A percentile compares a stretch with the other conserved stretches of the same genome.
Conservation (phyloP, 2,329 filamentous ascomycete species). For the Elsinoe necatrix region DNA sequence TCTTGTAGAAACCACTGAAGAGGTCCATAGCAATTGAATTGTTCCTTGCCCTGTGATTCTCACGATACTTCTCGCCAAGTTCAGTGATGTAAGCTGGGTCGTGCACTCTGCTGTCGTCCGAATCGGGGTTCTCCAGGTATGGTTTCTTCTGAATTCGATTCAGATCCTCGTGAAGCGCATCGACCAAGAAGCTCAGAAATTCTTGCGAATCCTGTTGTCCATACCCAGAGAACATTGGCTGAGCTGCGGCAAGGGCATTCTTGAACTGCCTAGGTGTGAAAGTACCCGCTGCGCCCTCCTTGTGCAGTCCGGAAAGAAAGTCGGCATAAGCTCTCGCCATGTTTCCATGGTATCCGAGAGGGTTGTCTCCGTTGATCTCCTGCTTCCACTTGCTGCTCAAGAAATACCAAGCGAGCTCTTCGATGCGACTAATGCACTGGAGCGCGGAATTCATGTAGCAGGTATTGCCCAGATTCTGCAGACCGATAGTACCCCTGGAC, state of each 20-base stretch:
- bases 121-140: slow-evolving; percentile 95
- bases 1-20: slow-evolving; percentile 98
- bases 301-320: slow-evolving; percentile 71
- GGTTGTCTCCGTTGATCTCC: slow-evolving; percentile 80
- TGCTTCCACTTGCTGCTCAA: slow-evolving; percentile 60
- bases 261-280: slow-evolving; percentile 78
- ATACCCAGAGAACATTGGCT: slow-evolving; percentile 83
- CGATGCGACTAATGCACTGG: slow-evolving; percentile 87
- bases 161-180: slow-evolving; percentile 89
- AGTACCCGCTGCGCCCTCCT: slow-evolving; percentile 55
- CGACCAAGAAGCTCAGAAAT: slow-evolving; percentile 87
- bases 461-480: slow-evolving; percentile 89
- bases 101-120: slow-evolving; percentile 88
- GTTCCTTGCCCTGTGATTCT: slow-evolving; percentile 84
- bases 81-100: slow-evolving; percentile 70
- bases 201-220: slow-evolving; percentile 97
- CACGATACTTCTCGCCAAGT: slow-evolving; percentile 82
- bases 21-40: slow-evolving; percentile 92
- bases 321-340: slow-evolving; percentile 78
- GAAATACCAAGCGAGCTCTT: slow-evolving; percentile 91
- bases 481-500: slow-evolving; percentile 66
- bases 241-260: slow-evolving; percentile 67
- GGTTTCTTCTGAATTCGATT: slow-evolving; percentile 93
- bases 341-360: slow-evolving; percentile 73
- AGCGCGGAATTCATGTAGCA: slow-evolving; percentile 99